Base-by-base conservation (phyloP, 179 eudicot species). In the Monotropa hypopitys region DNA sequence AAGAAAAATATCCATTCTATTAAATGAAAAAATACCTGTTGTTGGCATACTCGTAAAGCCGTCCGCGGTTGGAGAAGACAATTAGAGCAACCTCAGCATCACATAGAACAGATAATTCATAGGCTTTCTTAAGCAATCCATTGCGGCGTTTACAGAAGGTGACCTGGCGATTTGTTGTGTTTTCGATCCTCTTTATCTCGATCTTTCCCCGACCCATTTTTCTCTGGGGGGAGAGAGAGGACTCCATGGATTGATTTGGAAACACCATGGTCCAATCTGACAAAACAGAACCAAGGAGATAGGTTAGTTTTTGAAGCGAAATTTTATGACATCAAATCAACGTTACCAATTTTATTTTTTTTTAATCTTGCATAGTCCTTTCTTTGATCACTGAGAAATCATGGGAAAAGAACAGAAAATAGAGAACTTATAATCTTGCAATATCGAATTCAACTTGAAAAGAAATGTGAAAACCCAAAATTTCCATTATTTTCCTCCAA, bases 1-100 rank as follows among this genome's bases (percentile, higher is more conserved):
- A 47, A 12, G 0, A 45, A 45, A 45, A 47, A 50, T 13, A 11
- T 13, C n/a, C 51, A 12, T 47, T 12, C 5, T 2, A 47, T 11
- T 21, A 23, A 59, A 3, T 66, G 51, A n/a, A 30, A 65, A 18
- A 47, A 20, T 86, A 92, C 98, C 97, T 94, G 82, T 91, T 89
- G 84, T 94, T 94, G 42, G 98, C 88, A 81, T 94, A 94, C 81
- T 94, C 98, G 69, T 94, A 92, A 78, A 94, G 95, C 72, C 98
- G 97, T 76, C 98, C 98, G 0, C 94, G 90, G 79, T 77, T 94
- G 0, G 98, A 94, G 88, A 94, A 94, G 84, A 94, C 98, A 49
- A 94, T 78, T 21, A 94, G 91, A 45, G 98, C 94, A 89, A 94
- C 90, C 78, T 94, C 98, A 71, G 98, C 98, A 88, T 94, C 97